These are phyloP conservation scores for Didymella lethalis DNA, from an alignment of 2,329 filamentous ascomycete genomes.

Conservation along the genomic window DNA sequence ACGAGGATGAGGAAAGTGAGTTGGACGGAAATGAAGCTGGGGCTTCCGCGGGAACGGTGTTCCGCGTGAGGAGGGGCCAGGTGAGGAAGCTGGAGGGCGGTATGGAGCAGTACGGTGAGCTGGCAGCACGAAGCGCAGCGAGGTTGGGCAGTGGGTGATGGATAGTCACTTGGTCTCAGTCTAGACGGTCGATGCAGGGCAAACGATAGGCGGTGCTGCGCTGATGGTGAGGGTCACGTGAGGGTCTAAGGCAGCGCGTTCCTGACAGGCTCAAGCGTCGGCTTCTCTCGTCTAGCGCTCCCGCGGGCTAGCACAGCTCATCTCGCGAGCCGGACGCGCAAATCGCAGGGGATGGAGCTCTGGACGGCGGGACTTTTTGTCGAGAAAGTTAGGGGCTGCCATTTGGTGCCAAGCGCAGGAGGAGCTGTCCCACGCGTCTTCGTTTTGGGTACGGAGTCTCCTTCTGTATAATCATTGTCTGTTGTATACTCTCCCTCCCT, in stretches of 20 bases:
- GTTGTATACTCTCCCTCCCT: constrained; percentile 11
- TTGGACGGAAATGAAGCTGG: constrained; percentile 59
- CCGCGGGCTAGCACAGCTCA: constrained; percentile 26
- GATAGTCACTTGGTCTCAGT: not conserved
- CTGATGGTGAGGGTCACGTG: not conserved
- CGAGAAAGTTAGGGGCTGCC: constrained; percentile 31
- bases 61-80: constrained; percentile 46
- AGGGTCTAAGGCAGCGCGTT: constrained; percentile 1
- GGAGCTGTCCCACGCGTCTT: constrained; percentile 25
- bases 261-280: constrained; percentile 29
- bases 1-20: constrained; percentile 53
- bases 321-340: constrained; percentile 27
- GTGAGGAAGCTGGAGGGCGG: constrained; percentile 48
- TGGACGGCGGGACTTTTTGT: constrained; percentile 19
- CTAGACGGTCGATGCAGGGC: not conserved
- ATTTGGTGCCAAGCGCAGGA: constrained; percentile 29
- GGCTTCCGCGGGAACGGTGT: constrained; percentile 48
- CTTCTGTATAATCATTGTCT: not conserved
- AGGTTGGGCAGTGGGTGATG: constrained; percentile 27
- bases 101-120: constrained; percentile 51
- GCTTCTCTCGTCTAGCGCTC: constrained; percentile 28
- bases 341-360: constrained; percentile 29
- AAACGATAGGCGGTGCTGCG: constrained; percentile 11
- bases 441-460: not conserved
- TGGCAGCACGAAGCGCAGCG: constrained; percentile 43